Conservation (phyloP, 176 grass and related monocot genomes). For the Cenchrus americanus region DNA sequence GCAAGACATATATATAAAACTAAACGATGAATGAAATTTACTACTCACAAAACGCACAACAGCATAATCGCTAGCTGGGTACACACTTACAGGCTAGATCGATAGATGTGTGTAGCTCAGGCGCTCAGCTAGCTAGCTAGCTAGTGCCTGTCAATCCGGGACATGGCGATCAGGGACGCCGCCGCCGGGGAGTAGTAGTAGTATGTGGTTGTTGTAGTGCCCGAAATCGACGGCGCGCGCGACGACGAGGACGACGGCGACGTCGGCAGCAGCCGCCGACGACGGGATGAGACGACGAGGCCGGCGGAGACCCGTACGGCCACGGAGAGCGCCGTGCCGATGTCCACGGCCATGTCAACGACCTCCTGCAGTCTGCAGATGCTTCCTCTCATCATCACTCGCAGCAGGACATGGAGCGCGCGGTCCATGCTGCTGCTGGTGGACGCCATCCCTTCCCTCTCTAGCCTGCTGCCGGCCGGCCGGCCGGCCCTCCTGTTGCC, state of each 20-base stretch:
- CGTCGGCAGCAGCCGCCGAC: neutral
- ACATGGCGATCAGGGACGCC: slow-evolving; percentile 51
- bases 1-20: no score
- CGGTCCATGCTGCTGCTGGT: slow-evolving; percentile 25
- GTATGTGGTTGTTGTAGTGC: slow-evolving; percentile 15
- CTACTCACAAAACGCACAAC: no score
- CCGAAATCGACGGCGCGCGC: neutral
- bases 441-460: neutral
- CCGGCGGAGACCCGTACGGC: slow-evolving; percentile 57
- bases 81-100: neutral
- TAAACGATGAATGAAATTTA: no score
- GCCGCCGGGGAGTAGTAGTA: slow-evolving; percentile 53
- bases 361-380: slow-evolving; percentile 59
- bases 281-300: slow-evolving; percentile 24
- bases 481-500: no score
- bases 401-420: slow-evolving; percentile 47
- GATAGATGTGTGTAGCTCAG: neutral
- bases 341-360: slow-evolving; percentile 38
- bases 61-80: no score
- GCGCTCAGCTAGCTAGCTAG: neutral
- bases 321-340: slow-evolving; percentile 46
- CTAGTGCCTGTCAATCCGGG: slow-evolving; percentile 59
- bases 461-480: no score
- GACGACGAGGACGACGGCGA: neutral
- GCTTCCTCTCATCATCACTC: slow-evolving; percentile 65